Evolutionary conservation across 176 grass and related monocot species (phyloP).

Genomic region (Aegilops umbellulata): DNA sequence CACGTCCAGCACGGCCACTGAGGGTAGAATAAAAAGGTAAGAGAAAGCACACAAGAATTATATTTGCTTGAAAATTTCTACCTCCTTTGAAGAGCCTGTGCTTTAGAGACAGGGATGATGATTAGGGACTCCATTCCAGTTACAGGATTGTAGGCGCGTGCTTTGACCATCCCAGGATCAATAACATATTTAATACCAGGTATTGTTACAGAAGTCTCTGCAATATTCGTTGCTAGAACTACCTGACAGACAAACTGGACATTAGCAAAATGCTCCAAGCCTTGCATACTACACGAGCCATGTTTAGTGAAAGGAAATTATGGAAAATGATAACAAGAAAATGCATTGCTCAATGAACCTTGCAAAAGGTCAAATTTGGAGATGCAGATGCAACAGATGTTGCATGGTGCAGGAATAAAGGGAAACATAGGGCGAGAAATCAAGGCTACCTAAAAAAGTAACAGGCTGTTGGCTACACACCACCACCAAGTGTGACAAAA

Average conservation of each 20-base stretch:
- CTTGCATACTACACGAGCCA: neutral
- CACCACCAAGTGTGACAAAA: neutral
- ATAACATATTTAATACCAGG: conserved; percentile 98
- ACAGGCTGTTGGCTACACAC: neutral
- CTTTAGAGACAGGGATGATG: conserved; percentile 87
- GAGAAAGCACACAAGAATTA: neutral
- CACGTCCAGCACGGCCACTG: conserved; percentile 86
- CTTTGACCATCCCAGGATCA: conserved; percentile 94
- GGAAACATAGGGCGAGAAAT: neutral
- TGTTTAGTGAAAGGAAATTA: neutral
- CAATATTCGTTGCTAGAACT: conserved; percentile 99
- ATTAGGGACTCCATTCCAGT: conserved; percentile 94
- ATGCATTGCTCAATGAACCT: neutral
- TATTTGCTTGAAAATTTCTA: conserved; percentile 16
- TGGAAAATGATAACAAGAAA: neutral
- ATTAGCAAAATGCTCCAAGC: conserved; percentile 23
- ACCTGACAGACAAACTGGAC: conserved; percentile 47
- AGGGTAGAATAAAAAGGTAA: conserved; percentile 20
- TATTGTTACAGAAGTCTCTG: conserved; percentile 97
- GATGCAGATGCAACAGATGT: neutral
- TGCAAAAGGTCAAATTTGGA: conserved; percentile 16
- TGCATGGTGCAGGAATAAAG: neutral
- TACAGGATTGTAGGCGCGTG: conserved; percentile 89
- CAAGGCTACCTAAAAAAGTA: neutral
- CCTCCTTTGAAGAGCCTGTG: conserved; percentile 96